These are phyloP conservation scores for Lentinula sp. DNA, from an alignment of 768 basidiomycete genomes.

Conservation along the genomic window DNA sequence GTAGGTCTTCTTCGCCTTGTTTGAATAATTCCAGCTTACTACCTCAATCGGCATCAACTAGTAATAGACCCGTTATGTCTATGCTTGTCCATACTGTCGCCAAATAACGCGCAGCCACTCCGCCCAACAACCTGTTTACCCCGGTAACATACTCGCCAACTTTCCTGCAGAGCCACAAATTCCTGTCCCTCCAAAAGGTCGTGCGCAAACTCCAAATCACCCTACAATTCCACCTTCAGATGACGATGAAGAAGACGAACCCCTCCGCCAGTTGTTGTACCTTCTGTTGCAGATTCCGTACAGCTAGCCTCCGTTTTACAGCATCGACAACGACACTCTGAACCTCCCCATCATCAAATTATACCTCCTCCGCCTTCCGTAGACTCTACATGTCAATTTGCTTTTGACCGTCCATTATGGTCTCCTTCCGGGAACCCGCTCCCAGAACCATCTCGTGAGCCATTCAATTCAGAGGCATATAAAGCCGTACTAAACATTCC, in stretches of 20 bases:
- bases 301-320: not conserved
- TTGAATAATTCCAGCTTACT: not conserved
- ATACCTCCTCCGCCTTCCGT: constrained; percentile 25
- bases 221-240: not conserved
- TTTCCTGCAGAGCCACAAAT: not conserved
- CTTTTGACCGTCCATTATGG: constrained; percentile 21
- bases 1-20: not conserved
- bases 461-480: constrained; percentile 56
- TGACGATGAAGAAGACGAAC: not conserved
- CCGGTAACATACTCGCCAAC: not conserved
- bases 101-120: not conserved
- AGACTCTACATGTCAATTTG: constrained; percentile 19
- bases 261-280: not conserved
- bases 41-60: not conserved
- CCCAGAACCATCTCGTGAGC: constrained; percentile 53
- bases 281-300: not conserved
- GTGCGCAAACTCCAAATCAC: constrained; percentile 6
- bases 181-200: not conserved
- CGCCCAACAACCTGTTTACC: not conserved
- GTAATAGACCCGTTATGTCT: not conserved
- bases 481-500: constrained; percentile 49
- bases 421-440: constrained; percentile 46
- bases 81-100: not conserved
- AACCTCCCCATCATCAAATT: constrained; percentile 11
- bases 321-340: not conserved